Evolutionary conservation across 306 rosid genomes (phyloP).

Genomic region (Mucuna pruriens): DNA sequence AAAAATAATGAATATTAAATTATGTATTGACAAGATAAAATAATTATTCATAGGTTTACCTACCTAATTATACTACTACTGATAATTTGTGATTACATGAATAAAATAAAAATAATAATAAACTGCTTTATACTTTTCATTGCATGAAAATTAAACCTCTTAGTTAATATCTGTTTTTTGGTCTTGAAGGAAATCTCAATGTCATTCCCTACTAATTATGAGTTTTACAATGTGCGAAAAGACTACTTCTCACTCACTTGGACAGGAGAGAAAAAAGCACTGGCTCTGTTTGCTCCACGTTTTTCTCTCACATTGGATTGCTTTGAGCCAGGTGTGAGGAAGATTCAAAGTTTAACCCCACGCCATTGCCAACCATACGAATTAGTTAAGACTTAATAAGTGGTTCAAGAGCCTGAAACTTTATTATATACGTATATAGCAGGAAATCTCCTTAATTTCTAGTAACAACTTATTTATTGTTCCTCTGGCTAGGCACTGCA

Average conservation of each 20-base stretch:
- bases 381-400: not conserved
- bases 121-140: too few relatives aligned
- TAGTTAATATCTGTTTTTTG: not conserved
- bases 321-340: not conserved
- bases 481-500: not conserved
- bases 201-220: conserved; percentile 39
- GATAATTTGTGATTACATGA: too few relatives aligned
- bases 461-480: not conserved
- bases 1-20: too few relatives aligned
- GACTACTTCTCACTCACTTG: conserved; percentile 31
- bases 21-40: too few relatives aligned
- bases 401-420: not conserved
- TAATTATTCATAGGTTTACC: too few relatives aligned
- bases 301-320: conserved; percentile 1
- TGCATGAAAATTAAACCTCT: too few relatives aligned
- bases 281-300: conserved; percentile 29
- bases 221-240: not conserved
- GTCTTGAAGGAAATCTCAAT: conserved; percentile 42
- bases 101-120: too few relatives aligned
- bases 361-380: not conserved
- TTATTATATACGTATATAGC: not conserved
- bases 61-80: too few relatives aligned
- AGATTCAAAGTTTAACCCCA: not conserved
- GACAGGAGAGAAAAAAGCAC: conserved; percentile 19
- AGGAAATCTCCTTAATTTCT: not conserved